Percentiles rank a stretch among this genome's conserved stretches.
Conservation (phyloP, 2,329 filamentous ascomycete species). For the Penicillium sp. region DNA sequence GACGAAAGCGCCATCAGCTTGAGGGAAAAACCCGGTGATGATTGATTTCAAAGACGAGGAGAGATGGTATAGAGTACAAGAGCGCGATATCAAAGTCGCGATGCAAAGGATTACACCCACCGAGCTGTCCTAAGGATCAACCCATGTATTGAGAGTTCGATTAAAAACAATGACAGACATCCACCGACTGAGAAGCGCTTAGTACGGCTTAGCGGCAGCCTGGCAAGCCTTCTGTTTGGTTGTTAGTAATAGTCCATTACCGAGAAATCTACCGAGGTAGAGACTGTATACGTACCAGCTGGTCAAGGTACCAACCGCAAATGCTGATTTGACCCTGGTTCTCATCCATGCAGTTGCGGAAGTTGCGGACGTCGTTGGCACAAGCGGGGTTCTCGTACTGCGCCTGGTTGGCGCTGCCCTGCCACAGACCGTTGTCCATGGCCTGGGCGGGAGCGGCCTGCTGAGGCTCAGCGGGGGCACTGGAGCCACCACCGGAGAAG, state of each 20-base stretch:
- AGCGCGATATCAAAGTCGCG: constrained; percentile 19
- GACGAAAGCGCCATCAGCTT: constrained; percentile 2
- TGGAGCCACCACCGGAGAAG: constrained; percentile 71
- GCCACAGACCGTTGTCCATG: constrained; percentile 48
- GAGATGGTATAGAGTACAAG: constrained; percentile 28
- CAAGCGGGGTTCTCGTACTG: constrained; percentile 62
- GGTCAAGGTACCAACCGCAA: constrained; percentile 97
- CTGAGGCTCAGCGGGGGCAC: constrained; percentile 55
- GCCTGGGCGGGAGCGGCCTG: constrained; percentile 53
- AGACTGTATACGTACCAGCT: constrained; percentile 57
- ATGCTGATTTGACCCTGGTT: constrained; percentile 91
- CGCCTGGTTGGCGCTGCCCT: constrained; percentile 50
- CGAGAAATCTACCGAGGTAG: background rate
- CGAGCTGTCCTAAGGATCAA: background rate
- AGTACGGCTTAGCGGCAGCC: constrained; percentile 70
- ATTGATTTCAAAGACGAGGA: constrained; percentile 18
- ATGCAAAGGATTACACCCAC: constrained; percentile 16
- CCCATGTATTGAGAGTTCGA: background rate
- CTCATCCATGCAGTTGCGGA: constrained; percentile 96
- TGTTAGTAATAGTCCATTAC: constrained; percentile 25
- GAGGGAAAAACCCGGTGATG: background rate
- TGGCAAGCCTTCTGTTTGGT: constrained; percentile 71
- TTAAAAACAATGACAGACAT: background rate
- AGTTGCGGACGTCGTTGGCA: constrained; percentile 73
- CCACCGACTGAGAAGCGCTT: constrained; percentile 28